phyloP scores from a whole-genome alignment of 352 stramenopile genomes.

The Elongisporangium anandrum region DNA sequence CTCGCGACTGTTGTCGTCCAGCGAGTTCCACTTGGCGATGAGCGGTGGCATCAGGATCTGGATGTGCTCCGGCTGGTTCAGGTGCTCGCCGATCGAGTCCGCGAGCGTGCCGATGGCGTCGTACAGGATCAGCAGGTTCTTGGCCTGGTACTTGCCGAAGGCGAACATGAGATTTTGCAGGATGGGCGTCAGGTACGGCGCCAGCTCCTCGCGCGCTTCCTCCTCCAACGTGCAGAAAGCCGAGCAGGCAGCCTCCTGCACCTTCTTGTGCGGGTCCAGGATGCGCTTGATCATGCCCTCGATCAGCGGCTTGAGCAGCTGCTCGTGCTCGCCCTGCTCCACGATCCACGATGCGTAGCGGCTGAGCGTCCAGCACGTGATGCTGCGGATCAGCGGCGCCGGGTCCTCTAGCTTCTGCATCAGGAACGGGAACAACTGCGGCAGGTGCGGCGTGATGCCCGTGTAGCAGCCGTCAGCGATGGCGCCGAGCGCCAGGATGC shows the following conservation, averaged over 20 bases:
- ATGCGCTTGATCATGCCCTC: conserved; percentile 88
- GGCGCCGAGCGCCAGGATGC: conserved; percentile 94
- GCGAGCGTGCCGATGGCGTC: conserved; percentile 95
- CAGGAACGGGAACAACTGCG: conserved; percentile 93
- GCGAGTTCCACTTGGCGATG: conserved; percentile 89
- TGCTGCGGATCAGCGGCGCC: conserved; percentile 89
- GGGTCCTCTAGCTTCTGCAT: conserved; percentile 89
- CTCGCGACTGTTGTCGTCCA: conserved; percentile 77
- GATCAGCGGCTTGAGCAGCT: conserved; percentile 65
- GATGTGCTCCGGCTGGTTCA: conserved; percentile 91
- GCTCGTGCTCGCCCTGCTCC: conserved; percentile 86
- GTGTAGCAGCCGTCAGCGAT: conserved; percentile 93
- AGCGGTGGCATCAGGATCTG: conserved; percentile 92
- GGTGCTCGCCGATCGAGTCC: conserved; percentile 89
- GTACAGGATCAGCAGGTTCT: conserved; percentile 95
- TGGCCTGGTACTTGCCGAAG: conserved; percentile 92
- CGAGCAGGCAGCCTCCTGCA: conserved; percentile 93
- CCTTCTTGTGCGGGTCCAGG: conserved; percentile 92
- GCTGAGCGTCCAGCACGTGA: conserved; percentile 94
- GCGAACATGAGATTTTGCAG: conserved; percentile 90
- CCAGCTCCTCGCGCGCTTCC: conserved; percentile 89
- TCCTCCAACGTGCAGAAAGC: conserved; percentile 95
- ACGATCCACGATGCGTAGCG: conserved; percentile 92
- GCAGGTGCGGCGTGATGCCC: conserved; percentile 90
- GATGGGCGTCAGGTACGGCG: conserved; percentile 91